phyloP scores from a whole-genome alignment of 768 basidiomycete species.

The Agrocybe praecox region DNA sequence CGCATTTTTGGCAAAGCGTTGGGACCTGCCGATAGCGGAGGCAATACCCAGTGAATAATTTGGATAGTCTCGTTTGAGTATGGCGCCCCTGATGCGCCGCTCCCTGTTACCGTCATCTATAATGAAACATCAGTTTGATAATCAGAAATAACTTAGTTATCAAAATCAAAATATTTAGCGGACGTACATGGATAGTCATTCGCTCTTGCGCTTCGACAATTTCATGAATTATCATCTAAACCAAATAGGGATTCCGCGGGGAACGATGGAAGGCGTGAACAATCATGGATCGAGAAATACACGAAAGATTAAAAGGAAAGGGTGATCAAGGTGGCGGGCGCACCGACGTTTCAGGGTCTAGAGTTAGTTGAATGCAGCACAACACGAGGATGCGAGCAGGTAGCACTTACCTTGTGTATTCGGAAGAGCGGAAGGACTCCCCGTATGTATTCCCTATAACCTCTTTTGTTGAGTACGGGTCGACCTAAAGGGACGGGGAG shows the following conservation, averaged over 20 bases:
- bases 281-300: no score
- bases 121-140: slow-evolving; percentile 1
- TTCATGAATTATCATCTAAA: neutral
- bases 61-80: slow-evolving; percentile 24
- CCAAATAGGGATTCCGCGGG: neutral
- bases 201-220: neutral
- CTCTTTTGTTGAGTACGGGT: slow-evolving; percentile 35
- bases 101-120: slow-evolving; percentile 25
- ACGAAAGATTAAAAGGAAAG: no score
- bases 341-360: neutral
- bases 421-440: slow-evolving; percentile 28
- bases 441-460: slow-evolving; percentile 32
- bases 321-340: no score
- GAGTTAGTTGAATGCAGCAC: neutral
- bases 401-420: slow-evolving; percentile 26
- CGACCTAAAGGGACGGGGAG: slow-evolving; percentile 34
- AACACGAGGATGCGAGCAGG: neutral
- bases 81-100: slow-evolving; percentile 23
- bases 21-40: slow-evolving; percentile 9
- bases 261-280: neutral
- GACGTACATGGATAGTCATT: neutral
- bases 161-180: no score
- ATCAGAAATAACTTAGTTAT: neutral
- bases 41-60: slow-evolving; percentile 23
- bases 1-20: slow-evolving; percentile 24